These are phyloP conservation scores for Viola odorata DNA, from an alignment of 345 rosid genomes.

Conservation along the genomic window DNA sequence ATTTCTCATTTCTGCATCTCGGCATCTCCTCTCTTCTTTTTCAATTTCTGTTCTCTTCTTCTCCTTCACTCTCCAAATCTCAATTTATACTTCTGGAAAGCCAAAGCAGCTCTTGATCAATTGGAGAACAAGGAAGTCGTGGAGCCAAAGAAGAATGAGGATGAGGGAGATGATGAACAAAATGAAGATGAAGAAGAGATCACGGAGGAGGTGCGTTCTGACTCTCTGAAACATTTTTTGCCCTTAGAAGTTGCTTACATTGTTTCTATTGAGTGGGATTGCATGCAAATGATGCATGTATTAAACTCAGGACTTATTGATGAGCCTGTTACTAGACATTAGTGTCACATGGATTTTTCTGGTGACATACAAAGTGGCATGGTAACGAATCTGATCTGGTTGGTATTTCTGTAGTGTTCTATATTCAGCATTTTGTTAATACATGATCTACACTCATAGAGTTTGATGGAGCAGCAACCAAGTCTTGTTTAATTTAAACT, in stretches of 20 bases:
- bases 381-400: too few species aligned
- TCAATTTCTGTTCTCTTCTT: too few species aligned
- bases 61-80: too few species aligned
- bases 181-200: slow-evolving; percentile 64
- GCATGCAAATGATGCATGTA: neutral
- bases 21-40: too few species aligned
- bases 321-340: neutral
- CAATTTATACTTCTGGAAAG: slow-evolving; percentile 46
- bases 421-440: too few species aligned
- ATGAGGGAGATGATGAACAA: slow-evolving; percentile 44
- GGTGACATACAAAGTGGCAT: neutral
- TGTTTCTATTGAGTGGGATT: neutral
- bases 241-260: neutral
- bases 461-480: too few species aligned
- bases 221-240: neutral
- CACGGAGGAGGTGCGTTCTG: slow-evolving; percentile 67
- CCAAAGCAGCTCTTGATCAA: slow-evolving; percentile 81
- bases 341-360: neutral
- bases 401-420: too few species aligned
- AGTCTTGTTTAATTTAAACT: too few species aligned
- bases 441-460: too few species aligned
- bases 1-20: too few species aligned
- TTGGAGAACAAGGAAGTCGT: slow-evolving; percentile 70
- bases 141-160: slow-evolving; percentile 48
- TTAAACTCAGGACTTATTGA: neutral